phyloP scores from a whole-genome alignment of 176 grass and related monocot genomes.

The Avena insularis region DNA sequence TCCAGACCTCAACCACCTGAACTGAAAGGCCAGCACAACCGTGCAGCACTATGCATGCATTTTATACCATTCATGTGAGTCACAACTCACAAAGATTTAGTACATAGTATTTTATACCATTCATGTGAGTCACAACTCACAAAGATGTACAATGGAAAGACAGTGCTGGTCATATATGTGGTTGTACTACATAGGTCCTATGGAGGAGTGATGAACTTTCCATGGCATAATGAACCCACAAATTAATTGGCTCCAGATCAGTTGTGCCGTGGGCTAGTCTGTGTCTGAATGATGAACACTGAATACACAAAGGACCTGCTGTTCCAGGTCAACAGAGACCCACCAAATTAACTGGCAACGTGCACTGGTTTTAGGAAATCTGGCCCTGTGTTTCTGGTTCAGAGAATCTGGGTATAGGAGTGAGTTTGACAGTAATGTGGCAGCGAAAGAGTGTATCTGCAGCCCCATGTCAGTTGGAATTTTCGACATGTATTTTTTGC shows the following conservation, averaged over 20 bases:
- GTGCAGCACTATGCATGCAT: neutral
- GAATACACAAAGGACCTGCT: neutral
- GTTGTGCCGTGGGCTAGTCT: neutral
- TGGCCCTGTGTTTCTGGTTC: neutral
- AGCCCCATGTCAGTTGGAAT: neutral
- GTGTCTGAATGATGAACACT: conserved; percentile 16
- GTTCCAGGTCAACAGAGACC: conserved; percentile 14
- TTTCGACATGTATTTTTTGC: too few relatives aligned
- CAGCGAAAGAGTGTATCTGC: neutral
- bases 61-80: conserved; percentile 1
- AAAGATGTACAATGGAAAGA: conserved; percentile 1
- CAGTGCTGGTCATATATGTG: neutral
- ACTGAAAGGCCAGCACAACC: neutral
- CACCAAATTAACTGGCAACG: neutral
- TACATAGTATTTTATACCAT: neutral
- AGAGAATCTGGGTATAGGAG: neutral
- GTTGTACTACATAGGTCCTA: neutral
- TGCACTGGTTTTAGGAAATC: neutral
- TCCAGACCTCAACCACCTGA: neutral
- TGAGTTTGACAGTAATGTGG: neutral
- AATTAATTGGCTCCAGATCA: conserved; percentile 6
- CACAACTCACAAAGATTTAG: conserved; percentile 10
- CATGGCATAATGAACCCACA: neutral
- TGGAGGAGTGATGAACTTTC: conserved; percentile 1
- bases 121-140: conserved; percentile 27